Base-by-base conservation (phyloP, 1,284 basidiomycete species). In the Termitomyces sp. region DNA sequence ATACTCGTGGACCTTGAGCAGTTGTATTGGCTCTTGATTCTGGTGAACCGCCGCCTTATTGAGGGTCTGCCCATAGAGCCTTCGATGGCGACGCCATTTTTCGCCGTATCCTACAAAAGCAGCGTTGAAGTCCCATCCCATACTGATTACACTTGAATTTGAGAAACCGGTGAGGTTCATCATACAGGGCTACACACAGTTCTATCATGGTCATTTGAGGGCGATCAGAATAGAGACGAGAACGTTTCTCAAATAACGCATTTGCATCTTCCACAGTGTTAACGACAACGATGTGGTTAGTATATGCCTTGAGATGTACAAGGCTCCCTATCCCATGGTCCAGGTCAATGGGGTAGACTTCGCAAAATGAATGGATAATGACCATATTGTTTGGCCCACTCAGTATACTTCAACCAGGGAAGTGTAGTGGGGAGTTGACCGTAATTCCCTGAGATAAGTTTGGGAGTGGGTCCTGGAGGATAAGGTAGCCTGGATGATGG, bases 221-320 rank as follows among this genome's bases (percentile, higher is more conserved):
- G n/a, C 75, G 67, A 57, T 66, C 66, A 21, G 63, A 71, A 55
- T 74, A 75, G 14, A 66, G 64, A 1, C 55, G 57, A 8, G 73
- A 73, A 18, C 72, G 66, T 50, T 69, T 73, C 16, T 76, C 74
- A 19, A 78, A 64, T 10, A 78, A 62, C 5, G 73, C 75, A 10
- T 57, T 63, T 3, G 66, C 70, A 13, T 67, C 61, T 34, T 68
- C 61, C 8, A 67, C 48, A 0, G 71, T 71, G 55, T 75, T 74
- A 3, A 76, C 56, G 14, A 78, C 58, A 40, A 79, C 58, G 4
- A 73, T 64, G 39, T 77, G 66, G 43, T 61, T 56, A 7, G 62
- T 56, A 21, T 65, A 58, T 2, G 61, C 40, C 26, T 60, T 60
- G 14, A 64, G 50, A 52, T 68, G 63, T 2, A 71, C 50, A 14